These are phyloP conservation scores for Amanita rubescens DNA, from an alignment of 768 basidiomycete genomes.

Conservation along the genomic window DNA sequence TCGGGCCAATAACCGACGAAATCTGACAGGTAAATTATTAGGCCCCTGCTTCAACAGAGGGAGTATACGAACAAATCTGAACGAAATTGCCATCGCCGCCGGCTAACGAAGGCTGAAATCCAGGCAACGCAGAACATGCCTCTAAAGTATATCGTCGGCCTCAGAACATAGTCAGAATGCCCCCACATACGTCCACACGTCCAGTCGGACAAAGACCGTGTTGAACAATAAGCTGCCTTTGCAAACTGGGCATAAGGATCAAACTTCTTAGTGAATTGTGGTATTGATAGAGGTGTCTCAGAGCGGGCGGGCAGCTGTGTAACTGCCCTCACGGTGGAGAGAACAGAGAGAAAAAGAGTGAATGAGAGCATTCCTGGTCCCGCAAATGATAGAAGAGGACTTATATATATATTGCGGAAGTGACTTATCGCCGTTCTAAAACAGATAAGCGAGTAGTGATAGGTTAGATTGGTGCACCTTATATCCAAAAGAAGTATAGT, in stretches of 20 bases:
- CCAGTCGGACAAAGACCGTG: constrained; percentile 31
- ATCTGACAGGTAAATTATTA: constrained; percentile 20
- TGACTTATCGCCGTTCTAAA: no score
- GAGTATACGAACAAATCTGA: constrained; percentile 36
- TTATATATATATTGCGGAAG: no score
- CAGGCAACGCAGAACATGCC: constrained; percentile 34
- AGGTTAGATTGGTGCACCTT: no score
- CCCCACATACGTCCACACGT: constrained; percentile 32
- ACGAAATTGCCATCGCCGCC: constrained; percentile 43
- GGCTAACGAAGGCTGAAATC: constrained; percentile 32
- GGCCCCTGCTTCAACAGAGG: constrained; percentile 2
- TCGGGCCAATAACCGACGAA: constrained; percentile 52
- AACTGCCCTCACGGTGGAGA: constrained; percentile 3
- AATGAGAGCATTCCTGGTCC: not conserved
- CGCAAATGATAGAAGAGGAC: no score
- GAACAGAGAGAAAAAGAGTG: not conserved
- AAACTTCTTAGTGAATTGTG: constrained; percentile 28
- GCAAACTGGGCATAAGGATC: constrained; percentile 46
- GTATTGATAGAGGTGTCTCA: constrained; percentile 19
- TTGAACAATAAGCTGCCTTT: constrained; percentile 46
- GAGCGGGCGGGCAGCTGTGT: constrained; percentile 13
- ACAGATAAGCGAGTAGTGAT: no score
- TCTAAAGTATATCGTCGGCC: constrained; percentile 16
- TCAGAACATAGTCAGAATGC: not conserved
- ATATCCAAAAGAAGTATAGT: no score